Base-by-base conservation (phyloP, 208 protist genomes). In the Trypanosoma rangeli region DNA sequence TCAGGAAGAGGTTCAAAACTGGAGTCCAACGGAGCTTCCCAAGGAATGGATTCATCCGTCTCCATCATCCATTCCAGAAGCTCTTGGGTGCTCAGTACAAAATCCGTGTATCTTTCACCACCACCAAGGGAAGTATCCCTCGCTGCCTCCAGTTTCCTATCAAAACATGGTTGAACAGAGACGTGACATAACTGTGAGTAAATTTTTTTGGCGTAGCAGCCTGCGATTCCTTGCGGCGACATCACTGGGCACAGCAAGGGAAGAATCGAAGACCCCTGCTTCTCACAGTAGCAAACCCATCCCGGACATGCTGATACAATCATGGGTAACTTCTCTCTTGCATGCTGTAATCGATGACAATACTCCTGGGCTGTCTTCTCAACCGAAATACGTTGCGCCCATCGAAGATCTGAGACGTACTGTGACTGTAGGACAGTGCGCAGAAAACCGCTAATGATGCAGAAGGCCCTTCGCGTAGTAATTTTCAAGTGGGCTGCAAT, bases 271-370 rank as follows among this genome's bases (percentile, higher is more conserved):
- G 80, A 69, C 49, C 98, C 92, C 37, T 93, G 97, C 83, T 99
- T 99, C 79, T 99, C 98, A 29, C 97, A 98, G 79, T 99, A 99
- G 83, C 98, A 99, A 28, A 99, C 90, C 95, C 96, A 99, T 1
- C 98, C 98, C 0, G 97, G 97, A 81, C 97, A 99, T 31, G 96
- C 83, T 4, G 94, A 98, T 1, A 96, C 85, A n/a, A 99, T 76
- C 65, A 99, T 53, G 10, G 98, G 97, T 57, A 98, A 80, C 52
- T 64, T 59, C 24, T 55, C 63, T 12, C 68, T 68, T 0, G 15
- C 67, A 20, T 79, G 18, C n/a, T 59, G 22, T 29, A 84, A 20
- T 48, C 80, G 53, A 37, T 56, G 65, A 22, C 86, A 66, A 82
- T 97, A 98, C 76, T 99, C 97, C 28, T 75, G 39, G 16, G 80